Evolutionary conservation across 345 rosid genomes (phyloP), one percentile per base, ranked within the genome.

Genomic region (Hibiscus trionum): DNA sequence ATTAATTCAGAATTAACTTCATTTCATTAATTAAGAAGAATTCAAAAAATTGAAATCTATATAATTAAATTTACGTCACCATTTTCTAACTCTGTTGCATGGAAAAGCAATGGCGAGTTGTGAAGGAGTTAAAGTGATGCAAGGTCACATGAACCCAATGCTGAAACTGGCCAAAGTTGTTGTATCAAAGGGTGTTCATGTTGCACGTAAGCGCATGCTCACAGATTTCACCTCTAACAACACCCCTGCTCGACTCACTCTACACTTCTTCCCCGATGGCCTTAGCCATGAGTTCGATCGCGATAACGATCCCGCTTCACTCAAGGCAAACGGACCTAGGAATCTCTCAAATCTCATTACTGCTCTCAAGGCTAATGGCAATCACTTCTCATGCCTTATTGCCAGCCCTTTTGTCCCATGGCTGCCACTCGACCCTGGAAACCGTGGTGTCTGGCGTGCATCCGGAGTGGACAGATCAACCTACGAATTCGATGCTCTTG

Each of bases 401-500:
- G 39, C 70, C 24, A 79, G 33, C 24, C 87, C 89, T 0, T 88
- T 88, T 56, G n/a, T 84, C 61, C 84, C 92, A 26, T 88, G 92
- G 92, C 85, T 79, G 10, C 55, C 85, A 84, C 71, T 87, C 93
- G 15, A 63, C 82, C 29, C 70, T 84, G 0, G 89, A 88, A 76
- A 77, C 87, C 0, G 62, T 85, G 47, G 81, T 46, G 3, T 72
- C 86, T 1, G 93, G 89, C 1, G 82, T 84, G 47, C 85, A 81
- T 33, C 90, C 86, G 1, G 76, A 39, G 26, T 89, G 85, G 86
- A 72, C 79, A 0, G 87, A 84, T 76, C 90, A 86, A 67, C 79
- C 87, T 0, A 62, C 73, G 0, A 78, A 81, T 35, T 84, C 85
- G 4, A 77, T 84, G 75, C 59, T 81, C 44, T 35, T 87, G 16